Base-by-base conservation (phyloP, 2,329 filamentous ascomycete genomes). In the Exophiala aquamarina region DNA sequence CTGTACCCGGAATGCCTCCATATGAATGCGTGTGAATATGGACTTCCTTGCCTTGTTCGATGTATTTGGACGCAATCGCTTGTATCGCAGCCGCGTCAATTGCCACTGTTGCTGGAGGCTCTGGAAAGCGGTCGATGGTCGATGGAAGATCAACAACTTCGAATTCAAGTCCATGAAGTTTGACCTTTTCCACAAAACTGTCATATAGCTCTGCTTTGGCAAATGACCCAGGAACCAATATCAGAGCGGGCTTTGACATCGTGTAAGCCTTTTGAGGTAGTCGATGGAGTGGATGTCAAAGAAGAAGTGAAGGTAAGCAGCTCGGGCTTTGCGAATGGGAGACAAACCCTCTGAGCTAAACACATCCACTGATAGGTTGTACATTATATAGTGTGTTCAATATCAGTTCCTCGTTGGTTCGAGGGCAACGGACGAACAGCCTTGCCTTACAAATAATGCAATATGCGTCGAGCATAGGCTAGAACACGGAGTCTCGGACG, bases 1-100 rank as follows among this genome's bases (percentile, higher is more conserved):
- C 56, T 3, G 54, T 56, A 13, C 59, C 57, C 15, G 60, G 52
- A 17, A 47, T 51, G 3, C 60, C 59, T 29, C 60, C 59, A 41
- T 63, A 63, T 11, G 60, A 61, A 34, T 62, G 60, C 51, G 61
- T 55, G 13, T 61, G 31, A 38, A 60, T 34, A 8, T 57, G 18
- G 4, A 62, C 48, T 4, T 46, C 42, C 13, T 59, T 43, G 10
- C 55, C 56, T 17, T 41, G n/a, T 11, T 42, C 38, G 7, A 37
- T 19, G 19, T 37, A 37, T 21, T 37, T 37, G 14, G 19, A 19
- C 4, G 35, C 35, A 19, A 37, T 19, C 14, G 15, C 11, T 7
- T 19, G 35, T 13, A 37, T 19, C 4, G 35, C 35, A 7, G 19
- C 35, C 11, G 35, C 35, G 18, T 37, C 35, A 15, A 19, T 17